Base-by-base conservation (phyloP, 2,329 filamentous ascomycete species). In the Aureobasidium leucospermi region DNA sequence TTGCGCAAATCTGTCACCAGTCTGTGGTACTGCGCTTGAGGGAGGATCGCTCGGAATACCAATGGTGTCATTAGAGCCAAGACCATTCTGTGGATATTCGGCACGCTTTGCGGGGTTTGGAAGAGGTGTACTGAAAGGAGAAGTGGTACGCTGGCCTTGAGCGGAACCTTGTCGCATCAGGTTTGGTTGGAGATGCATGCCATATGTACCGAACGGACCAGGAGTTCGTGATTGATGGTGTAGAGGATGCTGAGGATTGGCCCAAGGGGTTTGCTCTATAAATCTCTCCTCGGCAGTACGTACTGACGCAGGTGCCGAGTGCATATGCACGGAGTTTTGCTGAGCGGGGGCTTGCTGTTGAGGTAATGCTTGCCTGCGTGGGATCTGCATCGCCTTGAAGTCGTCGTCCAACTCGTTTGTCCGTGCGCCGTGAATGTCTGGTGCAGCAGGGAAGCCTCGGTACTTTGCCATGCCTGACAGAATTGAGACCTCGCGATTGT, bases 401-500 rank as follows among this genome's bases (percentile, higher is more conserved):
- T 99, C 94, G 52, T 93, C 87, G 59, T 96, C 90, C 48, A 94
- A 75, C 68, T 96, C 90, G 10, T 82, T 78, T 23, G 81, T 74
- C 39, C 87, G 86, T 29, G 89, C 88, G 43, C 88, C 82, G 60
- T 80, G 80, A 74, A 99, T 87, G 36, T 89, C 81, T 19, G 94
- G 94, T n/a, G 92, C 94, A 34, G 93, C 92, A 38, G 94, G 94
- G 74, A 99, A 99, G 28, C 94, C 94, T 68, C 96, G 86, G 71
- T 96, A 92, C 75, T 96, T 97, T 38, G 93, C 92, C 55, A 97
- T 81, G 39, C 93, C 93, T 6, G 92, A 87, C 60, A 99, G 77
- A 31, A 96, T 85, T 0, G 92, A 96, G 4, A 99, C 92, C 71
- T 99, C 94, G 65, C 88, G 89, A 71, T 96, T 97, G 76, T 97